Evolutionary conservation across 352 stramenopile genomes (phyloP), one percentile per base, ranked within the genome.

Genomic region (Halophytophthora polymorphica): DNA sequence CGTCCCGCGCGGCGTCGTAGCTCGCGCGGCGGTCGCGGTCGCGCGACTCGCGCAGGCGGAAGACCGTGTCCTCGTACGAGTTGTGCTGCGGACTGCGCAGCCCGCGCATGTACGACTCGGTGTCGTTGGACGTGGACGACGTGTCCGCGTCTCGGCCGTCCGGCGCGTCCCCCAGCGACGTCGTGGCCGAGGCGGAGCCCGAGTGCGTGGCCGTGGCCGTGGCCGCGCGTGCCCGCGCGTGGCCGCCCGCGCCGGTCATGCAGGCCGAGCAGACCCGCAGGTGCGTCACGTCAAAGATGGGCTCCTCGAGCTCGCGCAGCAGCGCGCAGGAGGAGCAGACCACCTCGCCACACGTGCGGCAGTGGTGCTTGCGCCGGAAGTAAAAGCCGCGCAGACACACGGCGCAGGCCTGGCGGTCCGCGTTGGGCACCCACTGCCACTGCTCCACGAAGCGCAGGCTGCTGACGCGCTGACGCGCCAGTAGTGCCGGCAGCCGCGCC

Each of bases 371-470:
- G 7, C 78, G 71, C 19, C 74, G 81, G 46, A 89, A 88, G 45
- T 83, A 85, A 56, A 91, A 91, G 3, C 70, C 74, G 0, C 76
- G 76, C 6, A 88, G 45, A 50, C 81, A 91, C 44, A 91, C 77
- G 0, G 76, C 71, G 45, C 81, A 91, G 0, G 77, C 80, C 47
- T 87, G 86, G 12, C 81, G 66, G 46, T 89, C 77, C 4, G 71
- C 57, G 37, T 91, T 87, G 12, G 77, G 73, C 31, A 91, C 70
- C 81, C 81, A 91, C 39, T 87, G 76, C 76, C 75, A 91, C 50
- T 87, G 75, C 61, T 88, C 81, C 25, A 91, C 59, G 35, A 91
- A 89, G 17, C 70, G 62, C 56, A 89, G 72, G 17, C 71, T 69
- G 45, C 81, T 86, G 33, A 91, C 71, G 22, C 81, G 62, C 49